These are phyloP conservation scores for Lactarius deliciosus DNA, from an alignment of 768 basidiomycete genomes.

Conservation along the genomic window DNA sequence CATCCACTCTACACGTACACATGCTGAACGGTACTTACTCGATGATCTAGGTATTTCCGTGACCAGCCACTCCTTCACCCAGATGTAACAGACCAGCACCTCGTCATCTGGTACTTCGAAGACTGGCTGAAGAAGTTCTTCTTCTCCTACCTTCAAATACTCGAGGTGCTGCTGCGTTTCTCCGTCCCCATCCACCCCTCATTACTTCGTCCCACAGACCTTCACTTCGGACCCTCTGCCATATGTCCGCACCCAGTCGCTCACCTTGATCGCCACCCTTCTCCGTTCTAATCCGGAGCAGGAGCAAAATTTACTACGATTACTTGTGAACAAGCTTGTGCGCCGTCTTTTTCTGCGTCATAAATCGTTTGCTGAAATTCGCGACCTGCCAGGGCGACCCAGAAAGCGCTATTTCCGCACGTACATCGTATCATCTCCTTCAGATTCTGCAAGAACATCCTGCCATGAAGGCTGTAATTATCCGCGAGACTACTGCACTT, in stretches of 20 bases:
- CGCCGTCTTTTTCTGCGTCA: conserved; percentile 31
- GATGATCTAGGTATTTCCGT: conserved; percentile 75
- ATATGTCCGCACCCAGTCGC: conserved; percentile 84
- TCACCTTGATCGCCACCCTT: conserved; percentile 74
- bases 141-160: conserved; percentile 84
- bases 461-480: conserved; percentile 86
- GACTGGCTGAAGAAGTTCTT: conserved; percentile 98
- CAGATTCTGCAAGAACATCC: conserved; percentile 90
- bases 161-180: conserved; percentile 60
- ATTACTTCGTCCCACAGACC: conserved; percentile 43
- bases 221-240: conserved; percentile 82
- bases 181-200: background rate
- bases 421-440: conserved; percentile 86
- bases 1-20: background rate
- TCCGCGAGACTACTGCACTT: conserved; percentile 80
- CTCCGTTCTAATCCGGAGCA: conserved; percentile 93
- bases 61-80: conserved; percentile 78
- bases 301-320: conserved; percentile 89
- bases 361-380: conserved; percentile 7
- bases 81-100: conserved; percentile 62
- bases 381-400: conserved; percentile 68
- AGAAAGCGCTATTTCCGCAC: conserved; percentile 83
- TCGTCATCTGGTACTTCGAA: conserved; percentile 89
- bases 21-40: background rate
- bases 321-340: conserved; percentile 93